Base-by-base conservation (phyloP, 2,329 filamentous ascomycete genomes). In the Alternaria gaisen region DNA sequence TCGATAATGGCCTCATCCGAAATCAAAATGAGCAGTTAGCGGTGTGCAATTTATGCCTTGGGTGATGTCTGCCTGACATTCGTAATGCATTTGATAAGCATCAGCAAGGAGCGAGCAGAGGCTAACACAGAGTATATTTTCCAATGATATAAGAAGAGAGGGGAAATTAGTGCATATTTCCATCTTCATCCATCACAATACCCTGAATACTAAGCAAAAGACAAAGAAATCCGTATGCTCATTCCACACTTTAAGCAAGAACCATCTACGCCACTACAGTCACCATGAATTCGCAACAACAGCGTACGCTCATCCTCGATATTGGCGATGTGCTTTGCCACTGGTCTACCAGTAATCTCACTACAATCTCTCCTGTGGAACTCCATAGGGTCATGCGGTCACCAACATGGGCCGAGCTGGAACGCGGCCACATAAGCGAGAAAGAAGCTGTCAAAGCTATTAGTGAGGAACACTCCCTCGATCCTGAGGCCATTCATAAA, bases 301-400 rank as follows among this genome's bases (percentile, higher is more conserved):
- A 38, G 24, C 50, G 46, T 44, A 58, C 60, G 8, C 64, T 79
- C 24, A 73, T 79, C 18, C 74, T 78, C 28, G 77, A 77, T 62
- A 68, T 80, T 18, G 75, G 76, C 18, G 76, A 78, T 59, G 74
- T 78, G 24, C 69, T 79, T 24, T 78, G 78, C 60, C 68, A 72
- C 18, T 79, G 73, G 71, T 73, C 70, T 5, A 59, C 74, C 8
- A 52, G 60, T 3, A 70, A 66, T 14, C 68, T 65, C 11, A 72
- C 72, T 2, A 61, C 65, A 1, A 66, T 79, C 11, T 53, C 60
- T 16, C 61, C 58, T 6, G 53, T 59, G 26, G 53, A 55, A 6
- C 52, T 78, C 20, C 65, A 65, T 34, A 53, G 64, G 1, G 71
- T 78, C 14, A 56, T 75, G n/a, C 60, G 66, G 16, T 71, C 71